Percentiles rank a stretch among this genome's conserved stretches.
Evolutionary conservation across 306 rosid genomes (phyloP).

Genomic region (Styphnolobium japonicum): DNA sequence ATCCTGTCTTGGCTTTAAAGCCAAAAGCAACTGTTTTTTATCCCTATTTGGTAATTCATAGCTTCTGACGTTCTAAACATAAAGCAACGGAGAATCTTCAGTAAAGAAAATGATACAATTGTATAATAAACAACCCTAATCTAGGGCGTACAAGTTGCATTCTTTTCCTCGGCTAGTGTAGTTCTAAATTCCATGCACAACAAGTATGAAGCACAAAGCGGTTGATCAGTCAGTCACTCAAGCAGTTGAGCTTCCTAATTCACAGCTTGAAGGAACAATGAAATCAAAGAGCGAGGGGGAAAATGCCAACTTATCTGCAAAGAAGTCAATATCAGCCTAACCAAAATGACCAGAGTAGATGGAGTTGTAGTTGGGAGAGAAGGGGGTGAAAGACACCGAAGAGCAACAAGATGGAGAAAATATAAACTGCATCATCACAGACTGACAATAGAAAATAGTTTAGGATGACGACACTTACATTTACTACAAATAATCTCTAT

Average conservation of each 20-base stretch:
- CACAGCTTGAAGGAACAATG: conserved; percentile 1
- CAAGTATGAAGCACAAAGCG: background rate
- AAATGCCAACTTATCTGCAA: conserved; percentile 16
- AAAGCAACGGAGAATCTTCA: background rate
- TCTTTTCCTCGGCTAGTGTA: background rate
- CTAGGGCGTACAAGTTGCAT: conserved; percentile 10
- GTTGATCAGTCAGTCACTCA: background rate
- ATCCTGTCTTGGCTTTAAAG: background rate
- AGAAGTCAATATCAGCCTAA: background rate
- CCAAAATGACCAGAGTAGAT: background rate
- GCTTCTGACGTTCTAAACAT: conserved; percentile 21
- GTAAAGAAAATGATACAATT: background rate
- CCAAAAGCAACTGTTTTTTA: background rate
- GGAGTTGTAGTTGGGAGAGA: background rate
- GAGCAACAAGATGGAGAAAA: background rate
- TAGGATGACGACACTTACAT: conserved; percentile 40
- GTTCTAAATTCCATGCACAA: conserved; percentile 9
- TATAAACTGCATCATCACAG: background rate
- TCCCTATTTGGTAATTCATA: background rate
- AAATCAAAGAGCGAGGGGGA: background rate
- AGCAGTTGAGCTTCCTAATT: conserved; percentile 18
- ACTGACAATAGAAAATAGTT: conserved; percentile 6
- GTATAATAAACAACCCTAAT: conserved; percentile 14
- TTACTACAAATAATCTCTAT: conserved; percentile 27
- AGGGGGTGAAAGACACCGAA: background rate